These are phyloP conservation scores for Leccinum insolens DNA, from an alignment of 1,284 basidiomycete species.

Conservation along the genomic window DNA sequence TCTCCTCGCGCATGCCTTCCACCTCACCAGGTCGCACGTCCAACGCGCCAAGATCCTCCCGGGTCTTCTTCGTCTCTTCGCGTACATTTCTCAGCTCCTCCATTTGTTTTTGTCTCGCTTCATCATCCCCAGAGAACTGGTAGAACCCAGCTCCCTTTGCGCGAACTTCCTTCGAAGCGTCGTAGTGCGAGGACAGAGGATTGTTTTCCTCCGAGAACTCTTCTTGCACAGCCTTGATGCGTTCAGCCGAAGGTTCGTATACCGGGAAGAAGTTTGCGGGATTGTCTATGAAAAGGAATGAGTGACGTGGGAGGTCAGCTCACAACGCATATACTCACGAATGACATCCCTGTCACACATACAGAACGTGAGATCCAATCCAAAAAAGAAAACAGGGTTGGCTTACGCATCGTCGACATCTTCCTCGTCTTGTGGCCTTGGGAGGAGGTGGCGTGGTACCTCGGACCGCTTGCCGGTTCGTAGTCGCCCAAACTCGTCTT, in stretches of 20 bases:
- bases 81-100: conserved; percentile 69
- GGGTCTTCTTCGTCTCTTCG: conserved; percentile 70
- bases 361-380: conserved; percentile 15
- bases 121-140: conserved; percentile 84
- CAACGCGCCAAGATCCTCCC: conserved; percentile 61
- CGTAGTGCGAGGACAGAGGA: conserved; percentile 79
- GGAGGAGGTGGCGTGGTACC: conserved; percentile 68
- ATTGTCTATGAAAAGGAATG: conserved; percentile 56
- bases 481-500: conserved; percentile 84
- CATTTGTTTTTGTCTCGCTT: conserved; percentile 76
- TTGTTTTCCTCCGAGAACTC: conserved; percentile 74
- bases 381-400: conserved; percentile 3
- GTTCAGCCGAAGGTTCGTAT: conserved; percentile 83
- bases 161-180: conserved; percentile 80
- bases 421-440: conserved; percentile 37
- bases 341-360: conserved; percentile 54
- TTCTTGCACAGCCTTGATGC: conserved; percentile 75
- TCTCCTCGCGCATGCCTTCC: conserved; percentile 61
- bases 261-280: conserved; percentile 82
- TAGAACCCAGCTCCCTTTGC: conserved; percentile 91
- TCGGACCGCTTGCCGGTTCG: conserved; percentile 73
- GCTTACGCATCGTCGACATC: conserved; percentile 59
- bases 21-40: conserved; percentile 64
- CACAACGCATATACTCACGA: conserved; percentile 44
- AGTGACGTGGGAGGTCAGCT: not conserved